Evolutionary conservation across 331 rosid genomes (phyloP).

Genomic region (Spiraea crenata): DNA sequence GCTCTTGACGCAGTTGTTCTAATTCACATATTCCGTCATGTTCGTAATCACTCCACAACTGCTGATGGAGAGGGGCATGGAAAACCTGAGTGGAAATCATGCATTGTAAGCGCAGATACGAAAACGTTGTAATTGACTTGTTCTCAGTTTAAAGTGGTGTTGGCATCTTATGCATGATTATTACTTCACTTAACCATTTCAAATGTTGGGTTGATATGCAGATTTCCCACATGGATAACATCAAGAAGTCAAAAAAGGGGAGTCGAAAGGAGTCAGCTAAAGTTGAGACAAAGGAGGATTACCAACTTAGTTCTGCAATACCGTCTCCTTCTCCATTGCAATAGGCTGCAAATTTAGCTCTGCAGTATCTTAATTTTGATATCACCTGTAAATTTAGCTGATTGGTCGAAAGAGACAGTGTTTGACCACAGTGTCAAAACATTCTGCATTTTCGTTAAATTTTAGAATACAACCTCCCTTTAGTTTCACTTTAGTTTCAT

Average conservation of each 20-base stretch:
- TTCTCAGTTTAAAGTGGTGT: neutral
- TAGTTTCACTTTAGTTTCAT: neutral
- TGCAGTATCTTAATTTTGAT: neutral
- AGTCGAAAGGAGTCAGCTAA: conserved; percentile 21
- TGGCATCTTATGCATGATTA: neutral
- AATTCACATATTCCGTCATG: conserved; percentile 73
- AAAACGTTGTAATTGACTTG: neutral
- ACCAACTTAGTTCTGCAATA: conserved; percentile 15
- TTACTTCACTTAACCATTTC: neutral
- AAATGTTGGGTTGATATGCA: conserved; percentile 27
- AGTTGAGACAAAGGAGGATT: conserved; percentile 24
- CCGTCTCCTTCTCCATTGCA: conserved; percentile 1
- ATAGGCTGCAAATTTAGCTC: neutral
- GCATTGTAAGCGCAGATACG: conserved; percentile 52
- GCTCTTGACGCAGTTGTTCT: conserved; percentile 94
- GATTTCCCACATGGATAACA: conserved; percentile 57
- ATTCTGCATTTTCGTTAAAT: neutral
- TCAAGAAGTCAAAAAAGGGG: conserved; percentile 43
- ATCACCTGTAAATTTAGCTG: conserved; percentile 24
- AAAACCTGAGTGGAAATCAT: conserved; percentile 70
- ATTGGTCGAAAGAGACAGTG: conserved; percentile 2
- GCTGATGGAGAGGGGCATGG: conserved; percentile 35
- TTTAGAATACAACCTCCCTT: neutral
- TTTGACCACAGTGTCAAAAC: neutral
- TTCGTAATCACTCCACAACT: conserved; percentile 54